Percentiles rank a stretch among this genome's conserved stretches.
phyloP scores from a whole-genome alignment of 179 eudicot genomes.

The Gypsophila paniculata region DNA sequence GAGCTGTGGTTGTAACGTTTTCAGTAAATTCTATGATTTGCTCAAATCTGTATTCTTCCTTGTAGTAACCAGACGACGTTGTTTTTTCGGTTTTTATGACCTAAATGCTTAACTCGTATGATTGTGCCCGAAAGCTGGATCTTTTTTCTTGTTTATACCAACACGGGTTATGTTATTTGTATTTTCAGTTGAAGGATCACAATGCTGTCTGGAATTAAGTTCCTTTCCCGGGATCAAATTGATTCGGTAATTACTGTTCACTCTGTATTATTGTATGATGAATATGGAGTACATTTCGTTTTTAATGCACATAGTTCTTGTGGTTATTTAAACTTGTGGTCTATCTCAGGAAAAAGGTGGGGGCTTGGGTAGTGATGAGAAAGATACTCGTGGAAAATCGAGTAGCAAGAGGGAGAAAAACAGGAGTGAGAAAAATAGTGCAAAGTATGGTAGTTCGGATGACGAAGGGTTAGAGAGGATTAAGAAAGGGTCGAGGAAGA shows the following conservation, averaged over 20 bases:
- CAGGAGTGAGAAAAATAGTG: constrained; percentile 43
- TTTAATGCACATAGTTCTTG: background rate
- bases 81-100: no score
- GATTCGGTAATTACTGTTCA: constrained; percentile 24
- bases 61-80: no score
- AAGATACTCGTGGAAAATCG: constrained; percentile 34
- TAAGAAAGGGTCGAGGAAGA: constrained; percentile 56
- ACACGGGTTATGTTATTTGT: background rate
- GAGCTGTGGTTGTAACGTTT: background rate
- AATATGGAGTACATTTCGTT: background rate
- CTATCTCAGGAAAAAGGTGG: constrained; percentile 37
- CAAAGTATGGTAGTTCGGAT: constrained; percentile 49
- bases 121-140: no score
- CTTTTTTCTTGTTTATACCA: background rate
- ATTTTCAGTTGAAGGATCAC: constrained; percentile 11
- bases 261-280: background rate
- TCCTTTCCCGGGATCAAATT: constrained; percentile 37
- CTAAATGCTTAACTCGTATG: background rate
- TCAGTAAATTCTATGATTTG: no score
- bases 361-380: constrained; percentile 31
- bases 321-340: background rate
- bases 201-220: constrained; percentile 42
- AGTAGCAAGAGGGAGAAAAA: constrained; percentile 36
- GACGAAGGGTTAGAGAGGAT: constrained; percentile 57
- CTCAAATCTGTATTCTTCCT: no score